Conservation (phyloP, 345 rosid species). For the Kandelia obovata region DNA sequence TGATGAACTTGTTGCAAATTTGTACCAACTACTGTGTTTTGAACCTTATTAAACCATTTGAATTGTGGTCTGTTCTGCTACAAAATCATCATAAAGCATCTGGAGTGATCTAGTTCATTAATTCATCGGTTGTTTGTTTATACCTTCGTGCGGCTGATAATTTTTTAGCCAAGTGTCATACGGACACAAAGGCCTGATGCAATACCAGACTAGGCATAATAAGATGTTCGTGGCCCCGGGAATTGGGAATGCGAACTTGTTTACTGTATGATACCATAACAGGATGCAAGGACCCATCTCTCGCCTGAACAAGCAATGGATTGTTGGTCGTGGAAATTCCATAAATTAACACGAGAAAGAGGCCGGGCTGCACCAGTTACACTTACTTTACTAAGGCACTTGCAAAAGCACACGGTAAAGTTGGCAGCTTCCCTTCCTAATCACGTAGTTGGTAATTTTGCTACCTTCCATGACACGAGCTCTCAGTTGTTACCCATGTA, state of each 20-base stretch:
- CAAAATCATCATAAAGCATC: too few species aligned
- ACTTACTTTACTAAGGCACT: background rate
- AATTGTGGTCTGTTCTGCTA: too few species aligned
- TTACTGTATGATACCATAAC: background rate
- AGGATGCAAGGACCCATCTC: background rate
- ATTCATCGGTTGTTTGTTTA: too few species aligned
- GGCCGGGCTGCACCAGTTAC: background rate
- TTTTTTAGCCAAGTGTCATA: too few species aligned
- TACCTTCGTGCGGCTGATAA: too few species aligned
- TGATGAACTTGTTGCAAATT: too few species aligned
- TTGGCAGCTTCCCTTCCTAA: background rate
- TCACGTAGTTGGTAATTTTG: slow-evolving; percentile 10
- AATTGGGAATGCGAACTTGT: slow-evolving; percentile 2
- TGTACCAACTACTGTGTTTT: too few species aligned
- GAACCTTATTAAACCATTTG: too few species aligned
- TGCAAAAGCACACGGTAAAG: slow-evolving; percentile 9
- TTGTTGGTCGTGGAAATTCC: background rate
- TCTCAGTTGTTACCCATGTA: slow-evolving; percentile 5
- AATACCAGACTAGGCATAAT: too few species aligned
- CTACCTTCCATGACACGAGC: slow-evolving; percentile 29
- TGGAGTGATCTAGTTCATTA: too few species aligned
- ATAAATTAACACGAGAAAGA: background rate
- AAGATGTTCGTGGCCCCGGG: background rate
- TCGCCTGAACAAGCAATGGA: background rate
- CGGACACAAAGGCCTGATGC: too few species aligned